Percentiles rank a stretch among this genome's conserved stretches.
phyloP scores from a whole-genome alignment of 208 protist species.

The Jaenimonas drosophilae region DNA sequence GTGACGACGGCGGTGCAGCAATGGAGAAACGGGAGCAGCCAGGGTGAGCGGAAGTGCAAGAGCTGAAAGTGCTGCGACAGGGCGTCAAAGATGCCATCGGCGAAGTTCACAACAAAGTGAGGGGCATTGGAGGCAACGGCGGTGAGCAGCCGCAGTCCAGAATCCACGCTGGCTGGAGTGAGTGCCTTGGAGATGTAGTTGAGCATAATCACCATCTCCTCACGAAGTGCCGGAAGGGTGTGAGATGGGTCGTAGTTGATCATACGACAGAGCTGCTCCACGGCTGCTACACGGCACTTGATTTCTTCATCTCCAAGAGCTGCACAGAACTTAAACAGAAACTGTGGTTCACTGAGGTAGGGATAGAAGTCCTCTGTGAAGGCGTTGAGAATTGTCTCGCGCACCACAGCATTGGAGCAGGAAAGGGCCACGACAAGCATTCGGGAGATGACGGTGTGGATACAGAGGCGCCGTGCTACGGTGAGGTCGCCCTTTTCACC shows the following conservation, averaged over 20 bases:
- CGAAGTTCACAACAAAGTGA: conserved; percentile 74
- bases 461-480: conserved; percentile 75
- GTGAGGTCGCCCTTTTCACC: conserved; percentile 52
- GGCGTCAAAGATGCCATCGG: conserved; percentile 48
- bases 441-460: conserved; percentile 74
- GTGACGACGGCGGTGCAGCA: conserved; percentile 60
- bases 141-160: conserved; percentile 60
- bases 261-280: conserved; percentile 75
- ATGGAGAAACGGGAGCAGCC: conserved; percentile 55
- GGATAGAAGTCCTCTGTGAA: conserved; percentile 80
- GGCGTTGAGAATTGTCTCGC: conserved; percentile 52
- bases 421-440: conserved; percentile 77
- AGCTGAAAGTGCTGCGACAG: conserved; percentile 43
- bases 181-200: conserved; percentile 39
- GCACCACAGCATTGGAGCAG: conserved; percentile 50
- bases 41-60: conserved; percentile 21
- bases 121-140: conserved; percentile 55
- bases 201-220: conserved; percentile 62
- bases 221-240: conserved; percentile 68
- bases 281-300: conserved; percentile 62
- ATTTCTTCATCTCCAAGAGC: conserved; percentile 78
- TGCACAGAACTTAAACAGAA: conserved; percentile 58
- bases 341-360: conserved; percentile 78
- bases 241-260: conserved; percentile 73
- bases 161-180: conserved; percentile 40